Conservation (phyloP, 306 rosid genomes). For the Sindora glabra region DNA sequence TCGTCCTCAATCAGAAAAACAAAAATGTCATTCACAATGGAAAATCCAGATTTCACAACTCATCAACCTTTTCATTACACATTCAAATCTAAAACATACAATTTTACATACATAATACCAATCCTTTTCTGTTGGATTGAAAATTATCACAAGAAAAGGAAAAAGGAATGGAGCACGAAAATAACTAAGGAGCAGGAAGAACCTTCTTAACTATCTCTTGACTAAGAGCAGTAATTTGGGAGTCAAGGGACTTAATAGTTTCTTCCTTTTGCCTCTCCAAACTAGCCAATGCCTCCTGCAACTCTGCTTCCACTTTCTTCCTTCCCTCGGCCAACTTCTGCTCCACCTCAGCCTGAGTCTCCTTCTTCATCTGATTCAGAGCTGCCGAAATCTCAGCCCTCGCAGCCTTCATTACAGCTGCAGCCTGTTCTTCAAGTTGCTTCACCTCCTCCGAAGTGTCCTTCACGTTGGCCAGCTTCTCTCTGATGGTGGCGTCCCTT, state of each 20-base stretch:
- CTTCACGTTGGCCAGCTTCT: conserved; percentile 72
- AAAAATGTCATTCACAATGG: no score
- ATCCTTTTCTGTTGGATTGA: no score
- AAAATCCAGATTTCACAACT: no score
- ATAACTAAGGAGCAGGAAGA: conserved; percentile 52
- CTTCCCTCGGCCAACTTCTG: conserved; percentile 67
- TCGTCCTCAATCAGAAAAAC: no score
- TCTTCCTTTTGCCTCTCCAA: conserved; percentile 79
- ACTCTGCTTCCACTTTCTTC: conserved; percentile 74
- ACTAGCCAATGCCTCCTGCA: conserved; percentile 63
- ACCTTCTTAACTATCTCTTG: conserved; percentile 88
- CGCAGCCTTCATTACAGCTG: conserved; percentile 65
- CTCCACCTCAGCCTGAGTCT: conserved; percentile 82
- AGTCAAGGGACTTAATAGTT: conserved; percentile 67
- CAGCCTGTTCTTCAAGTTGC: conserved; percentile 73
- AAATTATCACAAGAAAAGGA: no score
- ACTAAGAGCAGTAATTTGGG: conserved; percentile 69
- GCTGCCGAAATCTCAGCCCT: conserved; percentile 89
- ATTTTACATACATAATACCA: no score
- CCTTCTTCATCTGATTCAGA: conserved; percentile 83
- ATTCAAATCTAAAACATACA: no score
- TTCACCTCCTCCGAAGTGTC: conserved; percentile 74
- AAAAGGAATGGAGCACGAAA: no score
- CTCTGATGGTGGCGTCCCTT: conserved; percentile 65
- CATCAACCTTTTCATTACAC: no score